phyloP scores from a whole-genome alignment of 1,139 yeast genomes.

The Candida smagusa region DNA sequence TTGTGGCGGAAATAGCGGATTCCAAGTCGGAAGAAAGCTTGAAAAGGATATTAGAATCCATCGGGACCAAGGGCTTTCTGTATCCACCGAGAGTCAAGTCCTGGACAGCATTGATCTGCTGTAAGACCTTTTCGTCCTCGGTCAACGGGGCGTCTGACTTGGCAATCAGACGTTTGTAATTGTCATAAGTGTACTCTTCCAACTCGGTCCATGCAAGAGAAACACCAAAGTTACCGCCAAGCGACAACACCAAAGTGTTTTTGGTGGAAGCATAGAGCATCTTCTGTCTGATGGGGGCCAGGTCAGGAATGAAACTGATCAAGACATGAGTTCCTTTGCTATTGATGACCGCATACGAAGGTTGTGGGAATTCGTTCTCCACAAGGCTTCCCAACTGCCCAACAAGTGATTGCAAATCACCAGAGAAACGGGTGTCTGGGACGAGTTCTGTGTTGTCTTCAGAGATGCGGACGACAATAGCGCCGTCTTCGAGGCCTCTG shows the following conservation, averaged over 20 bases:
- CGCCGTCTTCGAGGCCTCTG: constrained; percentile 20
- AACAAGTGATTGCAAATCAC: constrained; percentile 29
- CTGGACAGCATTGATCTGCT: constrained; percentile 41
- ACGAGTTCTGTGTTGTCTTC: constrained; percentile 47
- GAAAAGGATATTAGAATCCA: constrained; percentile 32
- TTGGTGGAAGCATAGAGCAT: constrained; percentile 95
- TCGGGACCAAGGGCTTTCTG: constrained; percentile 35
- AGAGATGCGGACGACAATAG: constrained; percentile 40
- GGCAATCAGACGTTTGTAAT: constrained; percentile 35
- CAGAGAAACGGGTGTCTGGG: constrained; percentile 18
- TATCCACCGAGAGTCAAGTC: constrained; percentile 25
- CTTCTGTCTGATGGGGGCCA: constrained; percentile 75
- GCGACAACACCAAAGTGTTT: constrained; percentile 65
- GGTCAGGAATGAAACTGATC: constrained; percentile 83
- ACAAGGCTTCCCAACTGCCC: constrained; percentile 31
- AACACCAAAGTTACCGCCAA: constrained; percentile 62
- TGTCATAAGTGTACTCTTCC: constrained; percentile 55
- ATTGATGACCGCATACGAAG: constrained; percentile 56
- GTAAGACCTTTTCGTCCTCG: constrained; percentile 55
- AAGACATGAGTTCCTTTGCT: constrained; percentile 44
- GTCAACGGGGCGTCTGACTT: constrained; percentile 50
- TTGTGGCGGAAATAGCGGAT: constrained; percentile 16
- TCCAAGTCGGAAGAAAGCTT: constrained; percentile 24
- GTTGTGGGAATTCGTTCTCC: constrained; percentile 40
- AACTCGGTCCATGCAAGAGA: constrained; percentile 53